phyloP scores from a whole-genome alignment of 1,284 basidiomycete species.

The Apiotrichum montevideense region DNA sequence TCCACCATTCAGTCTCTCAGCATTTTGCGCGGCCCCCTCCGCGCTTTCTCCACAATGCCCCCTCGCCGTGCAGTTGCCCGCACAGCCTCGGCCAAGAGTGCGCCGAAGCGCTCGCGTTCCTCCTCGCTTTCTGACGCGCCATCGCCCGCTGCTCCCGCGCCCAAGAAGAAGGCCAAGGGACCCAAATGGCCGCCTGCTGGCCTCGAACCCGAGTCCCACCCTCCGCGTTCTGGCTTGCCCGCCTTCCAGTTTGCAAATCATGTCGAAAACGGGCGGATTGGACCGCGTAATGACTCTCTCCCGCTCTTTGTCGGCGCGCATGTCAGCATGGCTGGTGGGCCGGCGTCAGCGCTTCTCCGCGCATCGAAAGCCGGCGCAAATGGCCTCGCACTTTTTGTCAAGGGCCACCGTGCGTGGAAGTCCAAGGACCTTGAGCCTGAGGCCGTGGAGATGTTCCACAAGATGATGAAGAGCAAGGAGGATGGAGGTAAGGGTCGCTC shows the following conservation, averaged over 20 bases:
- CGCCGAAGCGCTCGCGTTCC: slow-evolving; percentile 10
- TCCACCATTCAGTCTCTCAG: neutral
- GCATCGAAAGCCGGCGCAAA: slow-evolving; percentile 70
- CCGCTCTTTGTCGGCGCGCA: slow-evolving; percentile 62
- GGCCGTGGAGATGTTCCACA: slow-evolving; percentile 56
- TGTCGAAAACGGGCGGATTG: slow-evolving; percentile 20
- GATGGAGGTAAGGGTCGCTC: slow-evolving; percentile 31
- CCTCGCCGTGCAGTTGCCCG: neutral
- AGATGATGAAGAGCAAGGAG: slow-evolving; percentile 49
- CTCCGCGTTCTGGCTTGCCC: slow-evolving; percentile 34
- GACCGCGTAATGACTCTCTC: slow-evolving; percentile 9
- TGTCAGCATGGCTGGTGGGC: slow-evolving; percentile 70
- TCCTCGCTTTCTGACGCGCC: slow-evolving; percentile 7
- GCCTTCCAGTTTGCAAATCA: slow-evolving; percentile 19
- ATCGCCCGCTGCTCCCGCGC: neutral
- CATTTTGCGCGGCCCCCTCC: neutral
- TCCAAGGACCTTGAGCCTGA: slow-evolving; percentile 56
- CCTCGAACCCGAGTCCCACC: slow-evolving; percentile 36
- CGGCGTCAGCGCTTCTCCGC: slow-evolving; percentile 65
- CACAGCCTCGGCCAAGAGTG: neutral
- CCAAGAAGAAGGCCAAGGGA: slow-evolving; percentile 6
- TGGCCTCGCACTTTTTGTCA: slow-evolving; percentile 75
- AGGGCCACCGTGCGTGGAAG: slow-evolving; percentile 73
- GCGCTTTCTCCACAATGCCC: neutral
- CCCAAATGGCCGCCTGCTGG: slow-evolving; percentile 35